Evolutionary conservation across 805 yeast species (phyloP).

Genomic region (Starmera caribaea): DNA sequence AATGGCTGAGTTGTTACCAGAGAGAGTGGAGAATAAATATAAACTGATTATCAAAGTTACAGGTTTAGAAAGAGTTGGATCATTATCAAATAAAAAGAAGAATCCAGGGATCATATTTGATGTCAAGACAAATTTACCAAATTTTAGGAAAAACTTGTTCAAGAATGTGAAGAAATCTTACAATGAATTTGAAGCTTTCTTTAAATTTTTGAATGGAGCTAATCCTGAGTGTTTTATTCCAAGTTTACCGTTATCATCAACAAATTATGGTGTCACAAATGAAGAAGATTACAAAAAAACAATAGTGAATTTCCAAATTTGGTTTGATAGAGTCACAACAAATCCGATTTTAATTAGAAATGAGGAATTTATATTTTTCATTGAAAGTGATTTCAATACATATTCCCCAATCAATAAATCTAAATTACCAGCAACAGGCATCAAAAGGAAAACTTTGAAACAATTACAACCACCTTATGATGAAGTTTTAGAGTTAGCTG

Average conservation of each 20-base stretch:
- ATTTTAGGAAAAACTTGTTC: slow-evolving; percentile 61
- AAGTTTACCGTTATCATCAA: slow-evolving; percentile 64
- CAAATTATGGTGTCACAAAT: slow-evolving; percentile 77
- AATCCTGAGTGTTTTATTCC: slow-evolving; percentile 93
- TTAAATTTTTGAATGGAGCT: slow-evolving; percentile 67
- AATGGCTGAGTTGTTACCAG: slow-evolving; percentile 4
- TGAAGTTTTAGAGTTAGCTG: slow-evolving; percentile 70
- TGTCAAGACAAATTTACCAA: slow-evolving; percentile 58
- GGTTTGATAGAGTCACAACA: slow-evolving; percentile 68
- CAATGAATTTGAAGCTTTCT: slow-evolving; percentile 66
- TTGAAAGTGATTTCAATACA: slow-evolving; percentile 62
- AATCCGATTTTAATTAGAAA: slow-evolving; percentile 80
- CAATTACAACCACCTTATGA: slow-evolving; percentile 91
- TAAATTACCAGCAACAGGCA: slow-evolving; percentile 69
- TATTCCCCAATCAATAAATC: slow-evolving; percentile 41
- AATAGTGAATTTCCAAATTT: slow-evolving; percentile 55
- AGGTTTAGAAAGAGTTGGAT: slow-evolving; percentile 59
- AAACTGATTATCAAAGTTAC: slow-evolving; percentile 47
- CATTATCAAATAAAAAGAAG: slow-evolving; percentile 43
- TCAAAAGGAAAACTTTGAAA: slow-evolving; percentile 81
- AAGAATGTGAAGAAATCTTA: slow-evolving; percentile 74
- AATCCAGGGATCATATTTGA: slow-evolving; percentile 78
- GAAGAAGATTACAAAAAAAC: slow-evolving; percentile 66
- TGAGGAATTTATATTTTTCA: slow-evolving; percentile 79
- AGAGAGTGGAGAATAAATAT: slow-evolving; percentile 17